A percentile compares a stretch with the other conserved stretches of the same genome.
Conservation (phyloP, 2,329 filamentous ascomycete species). For the Ustulina deusta region DNA sequence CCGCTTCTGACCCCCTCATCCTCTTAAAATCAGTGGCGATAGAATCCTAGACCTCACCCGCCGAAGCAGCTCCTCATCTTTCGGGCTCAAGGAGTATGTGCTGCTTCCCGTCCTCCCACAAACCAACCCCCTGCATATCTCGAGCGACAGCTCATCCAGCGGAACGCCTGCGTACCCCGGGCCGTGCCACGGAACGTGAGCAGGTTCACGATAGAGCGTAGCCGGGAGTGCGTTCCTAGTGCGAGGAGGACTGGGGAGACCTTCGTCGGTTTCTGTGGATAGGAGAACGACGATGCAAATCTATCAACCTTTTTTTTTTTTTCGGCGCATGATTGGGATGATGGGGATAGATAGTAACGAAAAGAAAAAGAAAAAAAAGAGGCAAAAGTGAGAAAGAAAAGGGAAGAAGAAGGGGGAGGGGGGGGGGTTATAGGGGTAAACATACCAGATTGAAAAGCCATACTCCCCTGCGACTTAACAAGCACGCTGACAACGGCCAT, state of each 20-base stretch:
- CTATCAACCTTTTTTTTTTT: not conserved
- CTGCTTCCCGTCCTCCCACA: conserved; percentile 24
- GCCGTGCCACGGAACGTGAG: conserved; percentile 38
- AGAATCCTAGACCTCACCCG: conserved; percentile 48
- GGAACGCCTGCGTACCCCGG: not conserved
- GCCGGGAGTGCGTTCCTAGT: conserved; percentile 10
- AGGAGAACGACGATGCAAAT: not conserved
- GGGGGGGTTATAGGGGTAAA: not conserved
- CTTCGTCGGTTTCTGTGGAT: conserved; percentile 29
- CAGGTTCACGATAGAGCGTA: conserved; percentile 27
- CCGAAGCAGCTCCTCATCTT: conserved; percentile 44
- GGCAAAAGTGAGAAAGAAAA: too few relatives aligned
- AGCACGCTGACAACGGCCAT: conserved; percentile 67
- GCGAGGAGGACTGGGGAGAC: conserved; percentile 14
- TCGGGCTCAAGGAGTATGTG: conserved; percentile 24
- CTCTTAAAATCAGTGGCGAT: conserved; percentile 23
- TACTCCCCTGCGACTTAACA: conserved; percentile 50
- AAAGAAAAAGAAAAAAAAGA: not conserved
- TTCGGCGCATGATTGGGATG: not conserved
- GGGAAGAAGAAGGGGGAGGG: not conserved
- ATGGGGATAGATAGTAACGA: not conserved
- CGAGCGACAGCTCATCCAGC: not conserved
- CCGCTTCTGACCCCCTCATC: conserved; percentile 19
- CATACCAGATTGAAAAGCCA: conserved; percentile 30
- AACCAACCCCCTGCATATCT: conserved; percentile 12